These are phyloP conservation scores for Golubevia pallescens DNA, from an alignment of 1,284 basidiomycete genomes.

Conservation along the genomic window DNA sequence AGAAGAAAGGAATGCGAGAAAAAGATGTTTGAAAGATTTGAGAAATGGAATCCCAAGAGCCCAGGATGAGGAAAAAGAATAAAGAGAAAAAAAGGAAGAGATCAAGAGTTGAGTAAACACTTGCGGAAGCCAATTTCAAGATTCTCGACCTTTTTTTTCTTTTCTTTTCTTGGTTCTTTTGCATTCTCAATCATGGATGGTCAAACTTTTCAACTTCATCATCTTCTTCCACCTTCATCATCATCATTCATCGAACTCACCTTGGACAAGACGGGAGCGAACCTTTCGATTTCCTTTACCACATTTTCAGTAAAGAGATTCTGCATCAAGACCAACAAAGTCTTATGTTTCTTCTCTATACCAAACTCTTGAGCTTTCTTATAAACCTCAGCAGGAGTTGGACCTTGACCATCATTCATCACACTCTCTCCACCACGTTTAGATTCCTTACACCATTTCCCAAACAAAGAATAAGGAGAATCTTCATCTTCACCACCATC, in stretches of 20 bases:
- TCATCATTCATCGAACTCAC: too few species aligned
- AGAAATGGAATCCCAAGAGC: too few species aligned
- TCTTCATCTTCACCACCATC: constrained; percentile 73
- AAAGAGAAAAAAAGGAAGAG: too few species aligned
- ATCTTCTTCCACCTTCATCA: too few species aligned
- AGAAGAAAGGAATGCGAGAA: constrained; percentile 76
- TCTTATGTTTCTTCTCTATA: constrained; percentile 95
- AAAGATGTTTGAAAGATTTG: constrained; percentile 59
- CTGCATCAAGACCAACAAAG: constrained; percentile 82
- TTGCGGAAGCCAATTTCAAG: too few species aligned
- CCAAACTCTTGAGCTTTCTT: constrained; percentile 90
- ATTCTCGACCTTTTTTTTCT: too few species aligned
- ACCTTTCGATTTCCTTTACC: constrained; percentile 76
- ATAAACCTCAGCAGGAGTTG: constrained; percentile 74
- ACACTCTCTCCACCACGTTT: constrained; percentile 34
- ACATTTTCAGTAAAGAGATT: constrained; percentile 84
- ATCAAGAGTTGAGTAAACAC: too few species aligned
- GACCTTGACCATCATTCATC: constrained; percentile 22
- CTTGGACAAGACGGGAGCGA: constrained; percentile 79
- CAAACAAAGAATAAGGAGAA: constrained; percentile 53
- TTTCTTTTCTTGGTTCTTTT: too few species aligned
- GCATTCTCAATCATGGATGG: too few species aligned
- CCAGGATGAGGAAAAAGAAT: too few species aligned
- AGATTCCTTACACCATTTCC: constrained; percentile 54
- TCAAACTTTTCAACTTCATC: too few species aligned